Evolutionary conservation across 768 basidiomycete species (phyloP).

Genomic region (Lentinula detonsa): DNA sequence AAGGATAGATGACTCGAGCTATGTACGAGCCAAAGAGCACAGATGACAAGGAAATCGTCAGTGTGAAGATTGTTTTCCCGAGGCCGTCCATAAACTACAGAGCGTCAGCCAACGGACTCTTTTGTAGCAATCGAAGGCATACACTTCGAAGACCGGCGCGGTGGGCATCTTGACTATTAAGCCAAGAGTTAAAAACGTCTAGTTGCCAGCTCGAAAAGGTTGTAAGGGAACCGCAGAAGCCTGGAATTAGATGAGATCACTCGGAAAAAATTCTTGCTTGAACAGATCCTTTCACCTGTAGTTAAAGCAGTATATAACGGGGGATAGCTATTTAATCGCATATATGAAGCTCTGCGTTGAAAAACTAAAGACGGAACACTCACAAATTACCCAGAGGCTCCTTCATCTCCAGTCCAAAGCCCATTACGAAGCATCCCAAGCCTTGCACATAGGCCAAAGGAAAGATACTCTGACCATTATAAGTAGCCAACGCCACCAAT

Average conservation of each 20-base stretch:
- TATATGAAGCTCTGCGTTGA: background rate
- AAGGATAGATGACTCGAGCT: constrained; percentile 33
- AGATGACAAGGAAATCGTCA: constrained; percentile 71
- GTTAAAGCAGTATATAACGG: constrained; percentile 86
- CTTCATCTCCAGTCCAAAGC: constrained; percentile 64
- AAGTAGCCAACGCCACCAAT: constrained; percentile 64
- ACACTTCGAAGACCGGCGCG: constrained; percentile 72
- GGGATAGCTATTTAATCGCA: constrained; percentile 55
- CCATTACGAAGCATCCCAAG: constrained; percentile 90
- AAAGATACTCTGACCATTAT: constrained; percentile 73
- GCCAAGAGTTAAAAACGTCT: constrained; percentile 82
- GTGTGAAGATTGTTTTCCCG: constrained; percentile 72
- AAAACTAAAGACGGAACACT: constrained; percentile 20
- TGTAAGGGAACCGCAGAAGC: constrained; percentile 94
- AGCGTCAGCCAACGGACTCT: constrained; percentile 5
- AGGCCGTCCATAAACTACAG: constrained; percentile 82
- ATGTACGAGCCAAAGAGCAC: constrained; percentile 70
- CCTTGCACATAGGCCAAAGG: constrained; percentile 82
- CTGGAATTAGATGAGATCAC: constrained; percentile 26
- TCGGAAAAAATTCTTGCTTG: background rate
- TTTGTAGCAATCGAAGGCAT: constrained; percentile 20
- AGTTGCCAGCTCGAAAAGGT: constrained; percentile 97
- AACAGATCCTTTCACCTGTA: constrained; percentile 48
- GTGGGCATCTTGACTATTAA: constrained; percentile 51
- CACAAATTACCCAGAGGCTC: constrained; percentile 72